Conservation (phyloP, 305 asterid species). For the Monarda citriodora region DNA sequence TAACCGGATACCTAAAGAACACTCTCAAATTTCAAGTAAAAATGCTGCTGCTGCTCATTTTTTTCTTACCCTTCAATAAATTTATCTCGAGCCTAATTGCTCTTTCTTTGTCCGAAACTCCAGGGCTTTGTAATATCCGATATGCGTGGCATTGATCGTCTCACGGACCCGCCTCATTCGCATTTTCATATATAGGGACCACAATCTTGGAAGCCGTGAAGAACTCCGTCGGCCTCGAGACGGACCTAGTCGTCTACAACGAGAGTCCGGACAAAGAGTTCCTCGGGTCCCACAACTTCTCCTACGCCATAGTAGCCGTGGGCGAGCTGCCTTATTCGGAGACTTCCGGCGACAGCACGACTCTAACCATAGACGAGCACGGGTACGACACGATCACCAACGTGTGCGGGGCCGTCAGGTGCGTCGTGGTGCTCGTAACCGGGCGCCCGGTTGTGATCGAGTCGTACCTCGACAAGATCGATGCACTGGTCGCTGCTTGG, state of each 20-base stretch:
- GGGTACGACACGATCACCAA: constrained; percentile 40
- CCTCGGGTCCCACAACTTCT: constrained; percentile 38
- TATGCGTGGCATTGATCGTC: constrained; percentile 32
- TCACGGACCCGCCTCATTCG: constrained; percentile 41
- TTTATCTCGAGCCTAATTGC: constrained; percentile 1
- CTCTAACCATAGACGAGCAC: constrained; percentile 35
- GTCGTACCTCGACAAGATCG: constrained; percentile 50
- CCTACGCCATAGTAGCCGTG: constrained; percentile 60
- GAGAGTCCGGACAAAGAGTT: constrained; percentile 40
- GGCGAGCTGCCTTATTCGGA: constrained; percentile 67
- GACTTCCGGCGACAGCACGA: constrained; percentile 43
- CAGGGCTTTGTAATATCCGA: constrained; percentile 59
- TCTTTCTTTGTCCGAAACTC: background rate
- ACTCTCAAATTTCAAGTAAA: constrained; percentile 55
- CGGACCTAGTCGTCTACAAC: constrained; percentile 41
- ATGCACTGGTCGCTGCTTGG: constrained; percentile 80
- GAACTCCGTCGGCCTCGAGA: constrained; percentile 43
- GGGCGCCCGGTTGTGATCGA: constrained; percentile 73
- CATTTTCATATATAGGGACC: constrained; percentile 54
- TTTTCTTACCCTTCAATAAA: background rate
- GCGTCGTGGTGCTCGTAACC: constrained; percentile 57
- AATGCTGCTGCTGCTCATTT: background rate
- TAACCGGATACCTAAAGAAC: constrained; percentile 52
- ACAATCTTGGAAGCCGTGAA: constrained; percentile 56
- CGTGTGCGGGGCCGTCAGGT: constrained; percentile 47